These are phyloP conservation scores for Penicillium malachiteum DNA, from an alignment of 495 filamentous ascomycete species.

Conservation along the genomic window DNA sequence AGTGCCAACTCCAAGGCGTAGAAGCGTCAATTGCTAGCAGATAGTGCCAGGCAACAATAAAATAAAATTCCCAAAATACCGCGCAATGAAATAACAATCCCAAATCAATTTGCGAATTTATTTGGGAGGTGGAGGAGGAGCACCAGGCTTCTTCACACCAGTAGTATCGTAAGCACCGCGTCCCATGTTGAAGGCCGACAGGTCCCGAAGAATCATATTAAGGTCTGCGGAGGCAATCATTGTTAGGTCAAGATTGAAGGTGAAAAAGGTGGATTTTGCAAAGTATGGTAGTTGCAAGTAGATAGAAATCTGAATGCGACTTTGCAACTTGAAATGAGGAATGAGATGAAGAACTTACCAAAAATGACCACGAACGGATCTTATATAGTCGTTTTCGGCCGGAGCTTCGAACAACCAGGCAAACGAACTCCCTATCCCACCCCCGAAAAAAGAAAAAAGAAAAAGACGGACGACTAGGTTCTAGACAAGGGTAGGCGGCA, in stretches of 20 bases:
- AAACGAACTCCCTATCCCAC: slow-evolving; percentile 31
- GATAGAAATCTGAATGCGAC: slow-evolving; percentile 3
- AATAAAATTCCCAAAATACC: slow-evolving; percentile 7
- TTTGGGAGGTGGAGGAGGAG: slow-evolving; percentile 46
- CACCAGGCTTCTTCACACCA: slow-evolving; percentile 56
- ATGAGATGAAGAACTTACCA: slow-evolving; percentile 27
- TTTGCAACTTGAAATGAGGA: slow-evolving; percentile 17
- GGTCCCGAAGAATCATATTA: slow-evolving; percentile 52
- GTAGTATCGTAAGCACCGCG: slow-evolving; percentile 61
- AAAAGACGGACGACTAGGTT: slow-evolving; percentile 6
- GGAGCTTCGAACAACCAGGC: slow-evolving; percentile 10
- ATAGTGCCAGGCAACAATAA: slow-evolving; percentile 5
- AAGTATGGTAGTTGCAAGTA: background rate
- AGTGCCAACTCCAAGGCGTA: slow-evolving; percentile 26
- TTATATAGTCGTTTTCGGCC: slow-evolving; percentile 26
- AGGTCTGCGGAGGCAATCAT: slow-evolving; percentile 37
- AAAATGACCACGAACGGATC: slow-evolving; percentile 24
- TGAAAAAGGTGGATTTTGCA: background rate
- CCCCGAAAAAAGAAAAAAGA: slow-evolving; percentile 19
- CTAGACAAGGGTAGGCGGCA: slow-evolving; percentile 28
- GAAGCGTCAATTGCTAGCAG: slow-evolving; percentile 9
- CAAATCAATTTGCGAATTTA: slow-evolving; percentile 21
- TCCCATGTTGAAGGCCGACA: slow-evolving; percentile 55
- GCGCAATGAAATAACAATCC: slow-evolving; percentile 8
- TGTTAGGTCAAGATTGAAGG: slow-evolving; percentile 20